Evolutionary conservation across 1,284 basidiomycete genomes (phyloP), one percentile per base, ranked within the genome.

Genomic region (Ustilago trichophora): DNA sequence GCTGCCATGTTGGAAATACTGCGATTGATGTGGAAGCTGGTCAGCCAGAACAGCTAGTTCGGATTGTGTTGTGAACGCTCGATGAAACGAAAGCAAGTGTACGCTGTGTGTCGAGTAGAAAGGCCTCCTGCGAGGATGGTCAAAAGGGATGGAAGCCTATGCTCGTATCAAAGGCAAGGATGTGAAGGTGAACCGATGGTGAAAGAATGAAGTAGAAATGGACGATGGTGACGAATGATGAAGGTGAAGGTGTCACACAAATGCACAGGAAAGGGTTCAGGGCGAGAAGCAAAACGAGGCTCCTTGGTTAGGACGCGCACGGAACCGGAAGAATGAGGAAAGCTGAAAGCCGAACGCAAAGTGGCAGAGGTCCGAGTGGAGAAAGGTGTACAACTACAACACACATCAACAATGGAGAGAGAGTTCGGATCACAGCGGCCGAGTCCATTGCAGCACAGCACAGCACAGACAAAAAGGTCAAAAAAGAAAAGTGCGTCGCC

Each of bases 271-370:
- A 42, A 45, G 44, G 45, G 60, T 57, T 63, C 31, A 52, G 47
- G 47, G 41, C 32, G 27, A 27, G 36, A 37, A n/a, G 18, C 26
- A 31, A 42, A 9, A 16, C 11, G 27, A 42, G 13, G 27, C 27
- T 29, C 13, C 29, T 5, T 10, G 24, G 15, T 15, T 24, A 21
- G 49, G 38, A 43, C 43, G 54, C 48, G 59, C 60, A 54, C 50
- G 34, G 45, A 34, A 45, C 40, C 51, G 53, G 43, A 63, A 60
- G 54, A 52, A 59, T n/a, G 37, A 50, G 53, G 50, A 45, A 41
- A 27, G 38, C 21, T 42, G 29, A 38, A 45, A 43, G 44, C 53
- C 48, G 42, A n/a, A 21, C 27, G 27, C 7, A 13, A 29, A 8
- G n/a, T n/a, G n/a, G n/a, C n/a, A n/a, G n/a, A n/a, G n/a, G n/a